Base-by-base conservation (phyloP, 2,329 filamentous ascomycete species). In the Sclerotinia glacialis region DNA sequence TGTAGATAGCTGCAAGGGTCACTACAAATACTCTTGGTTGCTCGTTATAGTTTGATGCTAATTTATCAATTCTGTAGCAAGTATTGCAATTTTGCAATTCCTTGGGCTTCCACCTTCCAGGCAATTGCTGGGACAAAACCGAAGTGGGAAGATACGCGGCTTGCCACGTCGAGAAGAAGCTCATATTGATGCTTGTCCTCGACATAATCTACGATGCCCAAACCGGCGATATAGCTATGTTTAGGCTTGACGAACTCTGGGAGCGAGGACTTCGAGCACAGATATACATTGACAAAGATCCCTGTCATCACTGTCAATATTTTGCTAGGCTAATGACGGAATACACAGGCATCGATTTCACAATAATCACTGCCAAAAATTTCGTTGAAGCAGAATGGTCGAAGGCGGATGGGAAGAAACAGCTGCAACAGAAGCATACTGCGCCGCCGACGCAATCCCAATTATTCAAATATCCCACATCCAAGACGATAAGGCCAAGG, bases 131-230 rank as follows among this genome's bases (percentile, higher is more conserved):
- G 50, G 63, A 65, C 34, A 59, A 49, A 14, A 59, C n/a, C 18
- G 37, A 56, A 65, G 16, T 46, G 1, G 63, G 63, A n/a, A 34
- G 42, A 47, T 65, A 37, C n/a, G 53, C 53, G 26, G 63, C 63
- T 21, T 65, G 63, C 9, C 63, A 65, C 7, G 63, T 65, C 12
- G 53, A 65, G 44, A 65, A 65, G 21, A 56, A 65, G 53, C 63
- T 65, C 21, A 58, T 58, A 21, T 37, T 65, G 14, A 56, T 37
- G 37, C 42, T 58, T 2, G 26, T 59, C 23, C 42, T 40, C 31
- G 40, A 59, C 16, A 9, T 37, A 11, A 58, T 65, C 12, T 59
- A 58, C 26, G 63, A 65, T 23, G 14, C 34, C 5, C 28, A 61
- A 21, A 60, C 50, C 23, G 53, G 53, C 21, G 50, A 56, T 16